Evolutionary conservation across 805 yeast genomes (phyloP).

Genomic region (Starmerella apicola): DNA sequence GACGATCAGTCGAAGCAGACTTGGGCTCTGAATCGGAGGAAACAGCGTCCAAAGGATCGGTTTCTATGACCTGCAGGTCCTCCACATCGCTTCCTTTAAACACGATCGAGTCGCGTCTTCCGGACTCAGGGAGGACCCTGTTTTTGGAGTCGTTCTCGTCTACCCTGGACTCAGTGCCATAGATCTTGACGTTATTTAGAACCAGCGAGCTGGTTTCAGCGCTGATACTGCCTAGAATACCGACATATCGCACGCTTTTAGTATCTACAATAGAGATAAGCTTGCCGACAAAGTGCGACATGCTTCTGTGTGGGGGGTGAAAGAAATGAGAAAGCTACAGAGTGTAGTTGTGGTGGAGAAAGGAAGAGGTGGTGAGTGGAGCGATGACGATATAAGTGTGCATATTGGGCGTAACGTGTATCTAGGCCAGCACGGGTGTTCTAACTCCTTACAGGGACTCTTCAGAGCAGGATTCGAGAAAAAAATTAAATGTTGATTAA

Average conservation of each 20-base stretch:
- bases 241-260: constrained; percentile 77
- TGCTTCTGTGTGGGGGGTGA: constrained; percentile 24
- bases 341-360: neutral
- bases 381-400: no score
- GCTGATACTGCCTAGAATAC: constrained; percentile 73
- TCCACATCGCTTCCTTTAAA: constrained; percentile 88
- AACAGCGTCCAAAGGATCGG: constrained; percentile 16
- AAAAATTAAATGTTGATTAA: no score
- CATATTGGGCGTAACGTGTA: no score
- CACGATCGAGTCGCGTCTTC: constrained; percentile 40
- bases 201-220: constrained; percentile 87
- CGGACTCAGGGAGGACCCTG: constrained; percentile 38
- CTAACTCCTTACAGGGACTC: no score
- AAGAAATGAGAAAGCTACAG: neutral
- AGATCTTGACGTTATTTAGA: constrained; percentile 61
- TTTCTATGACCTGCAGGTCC: constrained; percentile 73
- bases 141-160: constrained; percentile 55
- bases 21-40: no score
- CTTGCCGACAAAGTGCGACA: constrained; percentile 91
- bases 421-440: no score
- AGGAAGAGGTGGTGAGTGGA: neutral
- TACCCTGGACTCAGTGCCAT: constrained; percentile 87
- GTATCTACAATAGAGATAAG: constrained; percentile 69
- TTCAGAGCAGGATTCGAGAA: no score
- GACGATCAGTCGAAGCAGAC: no score